phyloP scores from a whole-genome alignment of 208 protist species.

The Leishmania guyanensis region DNA sequence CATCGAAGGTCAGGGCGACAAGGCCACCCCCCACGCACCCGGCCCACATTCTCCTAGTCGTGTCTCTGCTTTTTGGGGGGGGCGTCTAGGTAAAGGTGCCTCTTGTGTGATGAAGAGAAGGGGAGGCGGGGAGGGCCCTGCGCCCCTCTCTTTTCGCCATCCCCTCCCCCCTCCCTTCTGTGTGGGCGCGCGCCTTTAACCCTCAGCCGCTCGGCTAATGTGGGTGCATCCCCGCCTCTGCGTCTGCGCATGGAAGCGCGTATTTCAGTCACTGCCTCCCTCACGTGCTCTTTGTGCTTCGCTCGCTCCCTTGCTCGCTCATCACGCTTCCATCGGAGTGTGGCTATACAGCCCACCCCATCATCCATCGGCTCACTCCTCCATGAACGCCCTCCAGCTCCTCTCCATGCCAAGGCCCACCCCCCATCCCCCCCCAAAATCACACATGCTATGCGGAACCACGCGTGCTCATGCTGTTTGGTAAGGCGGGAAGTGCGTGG shows the following conservation, averaged over 20 bases:
- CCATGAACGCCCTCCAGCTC: neutral
- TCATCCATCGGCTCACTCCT: too few species aligned
- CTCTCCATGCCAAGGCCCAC: neutral
- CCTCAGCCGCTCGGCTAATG: neutral
- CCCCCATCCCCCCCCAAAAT: neutral
- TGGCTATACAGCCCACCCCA: neutral
- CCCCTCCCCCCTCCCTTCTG: neutral
- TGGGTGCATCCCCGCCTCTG: neutral
- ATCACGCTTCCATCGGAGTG: neutral
- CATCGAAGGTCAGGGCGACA: neutral
- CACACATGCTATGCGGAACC: too few species aligned
- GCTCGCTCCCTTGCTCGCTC: neutral
- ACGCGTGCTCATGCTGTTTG: neutral
- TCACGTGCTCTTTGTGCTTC: neutral
- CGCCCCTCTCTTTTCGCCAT: neutral
- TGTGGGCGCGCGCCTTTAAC: neutral
- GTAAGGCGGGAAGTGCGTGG: neutral
- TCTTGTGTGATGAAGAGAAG: neutral
- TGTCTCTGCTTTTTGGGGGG: neutral
- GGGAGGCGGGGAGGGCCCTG: neutral
- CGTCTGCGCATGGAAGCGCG: neutral
- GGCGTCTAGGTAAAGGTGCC: too few species aligned
- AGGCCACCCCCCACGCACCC: too few species aligned
- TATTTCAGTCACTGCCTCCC: too few species aligned
- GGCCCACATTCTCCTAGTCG: neutral